Conservation (phyloP, 83 land plant species). For the Diphasiastrum complanatum region DNA sequence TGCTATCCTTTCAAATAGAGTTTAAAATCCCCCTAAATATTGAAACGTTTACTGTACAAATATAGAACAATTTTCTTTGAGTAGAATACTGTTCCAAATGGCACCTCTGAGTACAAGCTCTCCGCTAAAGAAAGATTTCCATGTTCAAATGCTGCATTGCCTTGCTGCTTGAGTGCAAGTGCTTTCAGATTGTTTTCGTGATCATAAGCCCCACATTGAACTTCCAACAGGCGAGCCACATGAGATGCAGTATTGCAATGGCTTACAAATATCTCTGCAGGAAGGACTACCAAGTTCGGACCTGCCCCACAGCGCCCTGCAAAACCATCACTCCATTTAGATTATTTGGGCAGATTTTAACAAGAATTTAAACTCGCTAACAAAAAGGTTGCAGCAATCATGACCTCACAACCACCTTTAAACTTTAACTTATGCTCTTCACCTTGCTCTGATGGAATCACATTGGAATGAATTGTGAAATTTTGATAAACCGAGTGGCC, state of each 20-base stretch:
- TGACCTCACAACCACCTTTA: no score
- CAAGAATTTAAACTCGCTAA: neutral
- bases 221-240: conserved; percentile 53
- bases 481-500: no score
- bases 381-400: no score
- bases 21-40: neutral
- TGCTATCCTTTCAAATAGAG: no score
- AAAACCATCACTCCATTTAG: neutral
- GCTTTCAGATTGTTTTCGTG: conserved; percentile 48
- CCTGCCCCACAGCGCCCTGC: conserved; percentile 80
- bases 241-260: conserved; percentile 72
- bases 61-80: neutral
- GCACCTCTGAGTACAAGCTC: conserved; percentile 51
- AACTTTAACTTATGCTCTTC: no score
- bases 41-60: neutral
- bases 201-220: conserved; percentile 37
- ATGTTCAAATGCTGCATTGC: conserved; percentile 45
- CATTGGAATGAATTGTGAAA: no score
- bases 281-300: conserved; percentile 73
- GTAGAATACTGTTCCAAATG: neutral
- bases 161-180: conserved; percentile 67
- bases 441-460: no score
- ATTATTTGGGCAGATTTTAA: neutral
- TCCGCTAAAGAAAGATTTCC: conserved; percentile 48
- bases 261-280: conserved; percentile 46